These are phyloP conservation scores for Ensete ventricosum DNA, from an alignment of 176 grass and related monocot species.

Conservation along the genomic window DNA sequence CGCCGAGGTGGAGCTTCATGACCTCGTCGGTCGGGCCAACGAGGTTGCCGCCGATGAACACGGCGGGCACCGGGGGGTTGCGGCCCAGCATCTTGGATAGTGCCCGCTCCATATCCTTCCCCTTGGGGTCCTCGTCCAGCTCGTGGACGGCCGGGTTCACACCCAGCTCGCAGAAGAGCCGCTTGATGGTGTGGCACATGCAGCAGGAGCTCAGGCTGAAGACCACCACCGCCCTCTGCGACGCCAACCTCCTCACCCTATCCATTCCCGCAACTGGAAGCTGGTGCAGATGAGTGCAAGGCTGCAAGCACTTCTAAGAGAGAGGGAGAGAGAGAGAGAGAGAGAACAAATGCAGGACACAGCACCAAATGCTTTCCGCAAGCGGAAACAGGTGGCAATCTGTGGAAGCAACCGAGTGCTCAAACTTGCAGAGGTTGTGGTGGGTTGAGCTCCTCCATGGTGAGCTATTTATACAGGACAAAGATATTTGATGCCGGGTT, in stretches of 20 bases:
- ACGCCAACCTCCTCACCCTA: not conserved
- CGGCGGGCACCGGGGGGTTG: constrained; percentile 4
- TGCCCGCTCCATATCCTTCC: constrained; percentile 14
- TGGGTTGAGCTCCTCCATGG: not conserved
- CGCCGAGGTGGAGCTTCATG: constrained; percentile 19
- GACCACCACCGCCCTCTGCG: constrained; percentile 19
- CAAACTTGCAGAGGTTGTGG: not conserved
- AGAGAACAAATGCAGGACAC: no score
- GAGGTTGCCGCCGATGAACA: constrained; percentile 21
- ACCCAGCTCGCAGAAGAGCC: constrained; percentile 17
- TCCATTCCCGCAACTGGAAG: not conserved
- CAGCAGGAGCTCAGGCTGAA: constrained; percentile 24
- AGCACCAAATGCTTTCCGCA: no score
- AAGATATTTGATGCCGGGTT: not conserved
- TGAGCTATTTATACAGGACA: not conserved
- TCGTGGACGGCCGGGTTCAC: constrained; percentile 13
- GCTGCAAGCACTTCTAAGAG: no score
- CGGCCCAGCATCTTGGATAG: constrained; percentile 10
- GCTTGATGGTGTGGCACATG: constrained; percentile 26
- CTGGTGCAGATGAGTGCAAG: no score
- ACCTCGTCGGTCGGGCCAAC: constrained; percentile 17
- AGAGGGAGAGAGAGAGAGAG: no score
- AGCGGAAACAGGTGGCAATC: no score
- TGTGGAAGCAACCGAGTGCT: no score
- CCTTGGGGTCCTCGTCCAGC: constrained; percentile 24